These are phyloP conservation scores for Euphrasia arctica DNA, from an alignment of 305 asterid genomes.

Conservation along the genomic window DNA sequence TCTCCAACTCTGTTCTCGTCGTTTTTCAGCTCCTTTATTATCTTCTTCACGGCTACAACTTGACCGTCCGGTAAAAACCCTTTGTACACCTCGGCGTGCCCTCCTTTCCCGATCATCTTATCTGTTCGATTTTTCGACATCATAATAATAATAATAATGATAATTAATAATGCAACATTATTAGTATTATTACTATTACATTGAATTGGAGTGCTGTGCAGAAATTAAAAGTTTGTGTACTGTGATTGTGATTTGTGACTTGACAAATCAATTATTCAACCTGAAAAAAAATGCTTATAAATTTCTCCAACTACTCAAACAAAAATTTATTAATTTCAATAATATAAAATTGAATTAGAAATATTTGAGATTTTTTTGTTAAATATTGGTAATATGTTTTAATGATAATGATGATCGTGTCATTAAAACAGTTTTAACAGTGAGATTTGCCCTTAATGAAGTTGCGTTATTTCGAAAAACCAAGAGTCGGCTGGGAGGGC, in stretches of 20 bases:
- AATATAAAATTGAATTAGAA: too few species aligned
- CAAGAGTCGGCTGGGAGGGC: background rate
- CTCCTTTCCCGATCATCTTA: slow-evolving; percentile 89
- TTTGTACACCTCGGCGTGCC: slow-evolving; percentile 94
- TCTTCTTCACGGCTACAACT: slow-evolving; percentile 87
- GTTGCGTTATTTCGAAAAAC: background rate
- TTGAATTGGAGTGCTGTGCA: background rate
- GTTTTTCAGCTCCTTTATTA: slow-evolving; percentile 58
- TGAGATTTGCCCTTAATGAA: background rate
- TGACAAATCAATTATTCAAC: background rate
- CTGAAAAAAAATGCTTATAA: background rate
- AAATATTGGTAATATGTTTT: too few species aligned
- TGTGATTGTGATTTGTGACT: background rate
- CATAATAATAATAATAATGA: background rate
- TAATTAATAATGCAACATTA: background rate
- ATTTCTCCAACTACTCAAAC: background rate
- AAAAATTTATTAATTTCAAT: background rate
- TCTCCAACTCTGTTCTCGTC: slow-evolving; percentile 77
- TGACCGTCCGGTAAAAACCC: slow-evolving; percentile 77
- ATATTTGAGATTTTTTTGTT: too few species aligned
- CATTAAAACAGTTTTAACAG: too few species aligned
- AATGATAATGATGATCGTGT: too few species aligned
- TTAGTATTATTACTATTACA: too few species aligned
- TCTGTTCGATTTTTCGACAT: slow-evolving; percentile 36
- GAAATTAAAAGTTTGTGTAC: background rate